Base-by-base conservation (phyloP, 1,284 basidiomycete species). In the Boletellus sp. region DNA sequence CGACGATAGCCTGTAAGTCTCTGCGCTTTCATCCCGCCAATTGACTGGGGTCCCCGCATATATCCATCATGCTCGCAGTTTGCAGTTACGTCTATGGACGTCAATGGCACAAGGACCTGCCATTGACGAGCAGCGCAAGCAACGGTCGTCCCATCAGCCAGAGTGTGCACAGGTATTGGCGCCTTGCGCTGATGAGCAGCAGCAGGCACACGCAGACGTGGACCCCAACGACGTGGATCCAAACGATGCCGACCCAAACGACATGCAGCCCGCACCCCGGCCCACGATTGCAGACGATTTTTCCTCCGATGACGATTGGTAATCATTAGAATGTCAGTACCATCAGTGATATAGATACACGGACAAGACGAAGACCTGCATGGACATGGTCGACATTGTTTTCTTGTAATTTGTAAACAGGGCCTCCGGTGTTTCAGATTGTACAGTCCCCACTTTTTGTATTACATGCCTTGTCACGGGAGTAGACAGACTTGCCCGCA, bases 1-100 rank as follows among this genome's bases (percentile, higher is more conserved):
- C 2, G 66, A 64, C 40, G 63, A 64, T 32, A 68, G 66, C 30
- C 49, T 66, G 62, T 68, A 38, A 49, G 62, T 53, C 8, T 7
- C 3, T 23, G 6, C 7, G n/a, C 16, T 29, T 11, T 19, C 9
- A 20, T 26, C n/a, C 11, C 4, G n/a, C n/a, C 10, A 27, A 33
- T 41, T 8, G 19, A 16, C 26, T 6, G 8, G 8, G 19, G 16
- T 33, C 16, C 13, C 27, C 13, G 16, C 23, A 29, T 16, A 32
- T 37, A 22, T 32, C 13, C 23, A 14, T 26, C 20, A 17, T 16
- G 8, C 17, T 8, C 8, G 32, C 17, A 64, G 62, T 26, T 37
- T 68, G 25, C 53, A 60, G 25, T 35, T 68, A 14, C 56, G 41
- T n/a, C 57, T 68, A 53, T 64, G 66, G 66, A 41, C 33, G 17